A percentile compares a stretch with the other conserved stretches of the same genome.
Evolutionary conservation across 179 eudicot genomes (phyloP).

Genomic region (Spergularia azorica): DNA sequence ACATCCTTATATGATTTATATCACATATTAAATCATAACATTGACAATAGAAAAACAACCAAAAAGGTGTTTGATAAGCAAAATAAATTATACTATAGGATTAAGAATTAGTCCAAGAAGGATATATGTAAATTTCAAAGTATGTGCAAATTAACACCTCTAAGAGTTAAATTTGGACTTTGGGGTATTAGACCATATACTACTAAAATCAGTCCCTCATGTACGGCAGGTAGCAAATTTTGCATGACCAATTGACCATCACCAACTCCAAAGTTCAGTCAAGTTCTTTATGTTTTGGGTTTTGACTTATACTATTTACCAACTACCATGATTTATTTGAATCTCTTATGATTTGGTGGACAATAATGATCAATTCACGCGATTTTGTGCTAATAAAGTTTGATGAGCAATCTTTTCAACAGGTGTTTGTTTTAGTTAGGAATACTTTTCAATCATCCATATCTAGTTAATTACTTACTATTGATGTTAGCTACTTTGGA

Average conservation of each 20-base stretch:
- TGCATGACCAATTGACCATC: neutral
- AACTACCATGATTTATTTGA: neutral
- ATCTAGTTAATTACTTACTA: neutral
- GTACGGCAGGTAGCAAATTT: constrained; percentile 6
- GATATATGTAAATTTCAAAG: neutral
- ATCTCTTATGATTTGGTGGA: constrained; percentile 4
- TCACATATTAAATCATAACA: too few species aligned
- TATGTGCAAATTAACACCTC: neutral
- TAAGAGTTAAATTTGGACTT: neutral
- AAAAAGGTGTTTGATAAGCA: too few species aligned
- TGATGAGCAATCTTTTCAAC: constrained; percentile 9
- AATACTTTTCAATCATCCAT: constrained; percentile 16
- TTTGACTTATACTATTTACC: neutral
- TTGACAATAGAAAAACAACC: too few species aligned
- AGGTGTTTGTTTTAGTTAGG: constrained; percentile 12
- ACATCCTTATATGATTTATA: too few species aligned
- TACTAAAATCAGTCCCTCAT: constrained; percentile 3
- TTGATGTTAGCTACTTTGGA: neutral
- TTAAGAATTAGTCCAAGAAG: too few species aligned
- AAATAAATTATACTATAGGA: too few species aligned
- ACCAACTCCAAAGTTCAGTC: constrained; percentile 10
- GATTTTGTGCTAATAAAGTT: neutral
- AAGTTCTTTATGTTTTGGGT: neutral
- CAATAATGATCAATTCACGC: neutral
- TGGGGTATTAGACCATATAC: neutral